These are phyloP conservation scores for Irpex sp. DNA, from an alignment of 1,284 basidiomycete species.

Conservation along the genomic window DNA sequence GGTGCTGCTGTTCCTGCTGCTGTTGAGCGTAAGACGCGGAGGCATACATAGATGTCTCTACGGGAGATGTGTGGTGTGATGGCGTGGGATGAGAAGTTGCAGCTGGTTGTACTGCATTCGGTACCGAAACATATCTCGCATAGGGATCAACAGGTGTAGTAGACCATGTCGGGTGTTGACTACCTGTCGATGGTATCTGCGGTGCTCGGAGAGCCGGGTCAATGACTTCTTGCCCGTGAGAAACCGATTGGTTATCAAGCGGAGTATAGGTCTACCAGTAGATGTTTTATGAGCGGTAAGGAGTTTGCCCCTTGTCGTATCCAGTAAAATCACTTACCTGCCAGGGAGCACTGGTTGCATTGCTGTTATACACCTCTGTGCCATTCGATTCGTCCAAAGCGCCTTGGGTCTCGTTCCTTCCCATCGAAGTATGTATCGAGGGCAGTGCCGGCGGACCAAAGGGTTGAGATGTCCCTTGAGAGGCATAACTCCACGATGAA, in stretches of 20 bases:
- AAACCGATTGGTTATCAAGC: constrained; percentile 22
- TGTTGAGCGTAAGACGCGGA: constrained; percentile 34
- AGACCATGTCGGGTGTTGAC: constrained; percentile 6
- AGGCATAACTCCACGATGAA: constrained; percentile 50
- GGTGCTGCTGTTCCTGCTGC: constrained; percentile 21
- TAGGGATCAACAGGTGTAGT: constrained; percentile 10
- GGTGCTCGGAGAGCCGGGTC: constrained; percentile 31
- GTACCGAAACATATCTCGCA: constrained; percentile 9
- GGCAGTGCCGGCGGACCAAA: constrained; percentile 49
- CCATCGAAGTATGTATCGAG: constrained; percentile 34
- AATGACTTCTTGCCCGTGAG: constrained; percentile 11
- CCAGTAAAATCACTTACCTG: constrained; percentile 25
- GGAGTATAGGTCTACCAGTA: constrained; percentile 32
- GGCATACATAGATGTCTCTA: constrained; percentile 33
- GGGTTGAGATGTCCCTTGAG: constrained; percentile 26
- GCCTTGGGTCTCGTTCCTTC: constrained; percentile 2
- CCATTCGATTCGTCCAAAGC: neutral
- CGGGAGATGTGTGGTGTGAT: constrained; percentile 15
- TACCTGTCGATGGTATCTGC: constrained; percentile 17
- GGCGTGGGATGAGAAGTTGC: constrained; percentile 1
- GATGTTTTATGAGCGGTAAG: constrained; percentile 37
- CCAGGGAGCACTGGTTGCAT: constrained; percentile 23
- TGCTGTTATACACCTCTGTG: constrained; percentile 8
- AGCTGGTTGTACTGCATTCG: constrained; percentile 1
- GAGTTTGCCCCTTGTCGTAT: constrained; percentile 25